Evolutionary conservation across 148 eudicot species (phyloP), one percentile per base, ranked within the genome.

Genomic region (Heliamphora exappendiculata): DNA sequence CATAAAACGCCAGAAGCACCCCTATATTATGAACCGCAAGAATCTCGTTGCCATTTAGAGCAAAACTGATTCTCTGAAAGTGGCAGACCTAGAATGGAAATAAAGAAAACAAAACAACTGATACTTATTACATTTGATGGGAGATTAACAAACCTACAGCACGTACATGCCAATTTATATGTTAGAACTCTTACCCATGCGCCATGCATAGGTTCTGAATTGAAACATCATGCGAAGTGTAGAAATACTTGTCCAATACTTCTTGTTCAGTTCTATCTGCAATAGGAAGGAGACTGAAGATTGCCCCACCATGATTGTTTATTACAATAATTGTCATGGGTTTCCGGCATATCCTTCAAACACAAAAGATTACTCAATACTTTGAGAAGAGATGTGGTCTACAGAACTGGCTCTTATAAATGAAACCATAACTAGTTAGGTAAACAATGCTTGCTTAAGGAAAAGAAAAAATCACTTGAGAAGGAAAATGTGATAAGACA

Each of bases 251-350:
- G 70, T 90, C 85, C 86, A 96, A 11, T 31, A 93, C 80, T 63
- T 81, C 82, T 72, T 83, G 74, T 53, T 93, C 94, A 24, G 88
- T 83, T 66, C 73, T 85, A 69, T 84, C 83, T 37, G 93, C 99
- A 84, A 91, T 79, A 26, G 99, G 99, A 70, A 96, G 98, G 76
- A 93, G 84, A 81, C 95, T 90, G 85, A 96, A 96, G 82, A 96
- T 96, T 42, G 91, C 97, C 41, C 99, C 99, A 78, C 99, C 99
- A 72, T 78, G 95, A 80, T 96, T 96, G 93, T 96, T 96, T 36
- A 90, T 77, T 50, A 96, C 98, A 76, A 91, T 34, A 70, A 96
- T 73, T 19, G 91, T 89, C 74, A 96, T 86, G n/a, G 93, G 93
- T 78, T 90, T 93, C 78, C 98, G 93, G 67, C 70, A 33, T 77